These are phyloP conservation scores for Platanthera zijinensis DNA, from an alignment of 106 monocot species.

Conservation along the genomic window DNA sequence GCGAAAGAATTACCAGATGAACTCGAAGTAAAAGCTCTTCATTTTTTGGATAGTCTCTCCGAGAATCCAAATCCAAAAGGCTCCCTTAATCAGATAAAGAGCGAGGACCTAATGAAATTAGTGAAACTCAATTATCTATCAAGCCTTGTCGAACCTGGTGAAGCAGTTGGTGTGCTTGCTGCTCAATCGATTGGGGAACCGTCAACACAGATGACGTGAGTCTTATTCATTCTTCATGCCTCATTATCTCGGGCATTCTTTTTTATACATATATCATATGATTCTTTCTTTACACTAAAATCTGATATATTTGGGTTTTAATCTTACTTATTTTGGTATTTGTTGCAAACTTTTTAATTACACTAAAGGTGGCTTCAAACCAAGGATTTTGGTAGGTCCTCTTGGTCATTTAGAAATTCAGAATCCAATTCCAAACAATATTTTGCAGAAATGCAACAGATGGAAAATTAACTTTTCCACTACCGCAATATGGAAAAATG, in stretches of 20 bases:
- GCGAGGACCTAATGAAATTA: slow-evolving; percentile 55
- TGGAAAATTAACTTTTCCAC: too few species aligned
- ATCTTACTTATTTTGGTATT: too few species aligned
- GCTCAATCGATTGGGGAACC: slow-evolving; percentile 96
- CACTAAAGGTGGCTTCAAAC: too few species aligned
- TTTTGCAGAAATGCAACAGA: not conserved
- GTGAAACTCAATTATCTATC: slow-evolving; percentile 64
- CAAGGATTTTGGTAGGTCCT: not conserved
- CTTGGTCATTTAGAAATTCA: not conserved
- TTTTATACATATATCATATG: not conserved
- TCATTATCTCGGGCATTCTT: not conserved
- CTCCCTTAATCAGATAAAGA: slow-evolving; percentile 21
- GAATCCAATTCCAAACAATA: not conserved
- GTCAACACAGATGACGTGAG: slow-evolving; percentile 99
- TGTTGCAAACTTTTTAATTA: too few species aligned
- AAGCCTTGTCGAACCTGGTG: slow-evolving; percentile 90
- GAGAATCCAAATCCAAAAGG: slow-evolving; percentile 18
- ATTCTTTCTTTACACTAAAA: not conserved
- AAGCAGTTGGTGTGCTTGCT: slow-evolving; percentile 89
- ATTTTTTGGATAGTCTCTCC: slow-evolving; percentile 15
- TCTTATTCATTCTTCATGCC: not conserved
- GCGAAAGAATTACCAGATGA: slow-evolving; percentile 43
- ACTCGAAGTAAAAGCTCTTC: slow-evolving; percentile 33
- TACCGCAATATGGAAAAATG: not conserved
- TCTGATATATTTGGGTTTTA: not conserved